Evolutionary conservation across 1,284 basidiomycete species (phyloP), one percentile per base, ranked within the genome.

Genomic region (Ceratobasidium sp.): DNA sequence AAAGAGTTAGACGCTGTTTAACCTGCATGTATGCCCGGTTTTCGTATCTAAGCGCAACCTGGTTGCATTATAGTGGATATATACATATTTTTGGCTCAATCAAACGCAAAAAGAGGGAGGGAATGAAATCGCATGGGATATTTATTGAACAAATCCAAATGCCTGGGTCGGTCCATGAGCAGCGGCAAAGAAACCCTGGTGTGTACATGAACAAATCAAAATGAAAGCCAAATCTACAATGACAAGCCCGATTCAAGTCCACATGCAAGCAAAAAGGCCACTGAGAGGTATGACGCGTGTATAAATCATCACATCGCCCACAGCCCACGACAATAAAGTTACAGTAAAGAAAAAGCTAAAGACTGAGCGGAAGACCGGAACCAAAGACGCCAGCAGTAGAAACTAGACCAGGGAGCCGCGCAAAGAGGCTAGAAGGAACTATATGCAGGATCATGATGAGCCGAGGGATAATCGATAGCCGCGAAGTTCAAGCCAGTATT

Each of bases 271-370:
- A 52, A 65, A 17, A 44, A 74, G 46, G 71, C 71, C 37, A 40
- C n/a, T 13, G 46, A 17, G 51, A 29, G 59, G 46, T 61, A 52
- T 56, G 59, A 59, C 61, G 40, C 71, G 71, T 74, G 71, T 74
- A 40, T 74, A 74, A 74, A 64, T 54, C 71, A 74, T 46, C 61
- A 56, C 71, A 61, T 65, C 59, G 34, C 61, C 49, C 19, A 22
- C 61, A 74, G 61, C 71, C 71, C 17, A 13, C 8, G 34, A 43
- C n/a, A 59, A 74, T 74, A 74, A 74, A 62, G n/a, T 65, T 74
- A 65, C 71, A 65, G 46, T 19, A 43, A 56, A 32, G 40, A 59
- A 37, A 25, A 17, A 65, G 15, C 49, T 19, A 56, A 54, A 74
- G 51, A 64, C 29, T 37, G 57, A 19, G 54, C 29, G n/a, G 29